phyloP scores from a whole-genome alignment of 1,284 basidiomycete species.

The Microbotryum lychnidis-dioicae region DNA sequence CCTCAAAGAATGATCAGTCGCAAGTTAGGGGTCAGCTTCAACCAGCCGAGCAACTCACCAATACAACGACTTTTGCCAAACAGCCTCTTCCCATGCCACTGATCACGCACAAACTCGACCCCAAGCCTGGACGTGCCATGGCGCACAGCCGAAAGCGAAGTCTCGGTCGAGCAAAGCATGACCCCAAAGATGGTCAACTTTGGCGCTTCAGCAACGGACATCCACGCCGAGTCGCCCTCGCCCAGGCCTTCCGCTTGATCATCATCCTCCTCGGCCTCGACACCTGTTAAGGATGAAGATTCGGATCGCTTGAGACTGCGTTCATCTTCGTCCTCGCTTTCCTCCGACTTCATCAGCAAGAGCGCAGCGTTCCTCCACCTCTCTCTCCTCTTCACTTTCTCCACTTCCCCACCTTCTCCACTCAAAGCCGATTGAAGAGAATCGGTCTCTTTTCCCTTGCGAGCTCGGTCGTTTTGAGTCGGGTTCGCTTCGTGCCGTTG shows the following conservation, averaged over 20 bases:
- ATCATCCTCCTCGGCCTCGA: not conserved
- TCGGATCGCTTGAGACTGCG: too few species aligned
- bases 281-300: not conserved
- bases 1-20: not conserved
- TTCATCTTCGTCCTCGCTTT: not conserved
- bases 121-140: not conserved
- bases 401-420: not conserved
- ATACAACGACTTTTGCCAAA: conserved; percentile 6
- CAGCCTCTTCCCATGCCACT: not conserved
- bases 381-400: not conserved
- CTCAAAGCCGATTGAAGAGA: too few species aligned
- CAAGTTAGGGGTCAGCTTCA: too few species aligned
- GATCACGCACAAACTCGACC: not conserved
- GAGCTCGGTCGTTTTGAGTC: too few species aligned
- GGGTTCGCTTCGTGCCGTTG: not conserved
- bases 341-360: not conserved
- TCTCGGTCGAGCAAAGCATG: conserved; percentile 2
- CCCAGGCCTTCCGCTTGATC: not conserved
- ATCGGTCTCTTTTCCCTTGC: not conserved
- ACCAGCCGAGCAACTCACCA: not conserved
- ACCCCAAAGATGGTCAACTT: conserved; percentile 3
- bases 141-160: conserved; percentile 5
- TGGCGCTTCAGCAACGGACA: conserved; percentile 1
- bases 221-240: conserved; percentile 4
- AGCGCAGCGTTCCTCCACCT: conserved; percentile 3